Evolutionary conservation across 2,329 filamentous ascomycete species (phyloP), one percentile per base, ranked within the genome.

Genomic region (Periconia macrospinosa): DNA sequence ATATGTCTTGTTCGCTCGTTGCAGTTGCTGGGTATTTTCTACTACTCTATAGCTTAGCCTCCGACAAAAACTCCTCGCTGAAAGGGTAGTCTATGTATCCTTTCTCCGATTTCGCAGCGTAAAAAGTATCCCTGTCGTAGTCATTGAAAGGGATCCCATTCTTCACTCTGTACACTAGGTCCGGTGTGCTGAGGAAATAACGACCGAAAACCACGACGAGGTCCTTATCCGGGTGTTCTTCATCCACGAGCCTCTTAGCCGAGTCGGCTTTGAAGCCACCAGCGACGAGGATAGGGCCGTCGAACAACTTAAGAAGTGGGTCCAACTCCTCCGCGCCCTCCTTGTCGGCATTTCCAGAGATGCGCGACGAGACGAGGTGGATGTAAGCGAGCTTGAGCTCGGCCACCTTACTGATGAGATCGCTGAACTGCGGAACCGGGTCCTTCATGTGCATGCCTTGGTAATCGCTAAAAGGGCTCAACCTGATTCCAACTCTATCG

Each of bases 401-500:
- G 49, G 78, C 80, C 11, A 85, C 72, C 41, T 80, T 77, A 30
- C 72, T 61, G 41, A 85, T 76, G 8, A 88, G 65, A 61, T 89
- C 76, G 0, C 74, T 75, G 63, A 89, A 90, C 56, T 90, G 86
- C 0, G 86, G 83, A 9, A 83, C 63, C 0, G 86, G 86, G 43
- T 90, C 78, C 0, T 69, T 59, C 83, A 88, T 87, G 30, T 75
- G 73, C 86, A 89, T 86, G 30, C 79, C 80, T 55, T 89, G 84
- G 72, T 85, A 89, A 0, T 72, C 71, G 47, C 79, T 82, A 74
- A 81, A 88, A 0, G 86, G 87, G 2, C 78, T 83, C 3, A 90
- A 69, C 1, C 86, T 80, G 30, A 88, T 80, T 1, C 78, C 86
- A 0, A 61, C 78, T 83, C 2, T 80, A 77, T 89, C 77, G 0